Base-by-base conservation (phyloP, 257 asterid species). In the Sherardia arvensis region DNA sequence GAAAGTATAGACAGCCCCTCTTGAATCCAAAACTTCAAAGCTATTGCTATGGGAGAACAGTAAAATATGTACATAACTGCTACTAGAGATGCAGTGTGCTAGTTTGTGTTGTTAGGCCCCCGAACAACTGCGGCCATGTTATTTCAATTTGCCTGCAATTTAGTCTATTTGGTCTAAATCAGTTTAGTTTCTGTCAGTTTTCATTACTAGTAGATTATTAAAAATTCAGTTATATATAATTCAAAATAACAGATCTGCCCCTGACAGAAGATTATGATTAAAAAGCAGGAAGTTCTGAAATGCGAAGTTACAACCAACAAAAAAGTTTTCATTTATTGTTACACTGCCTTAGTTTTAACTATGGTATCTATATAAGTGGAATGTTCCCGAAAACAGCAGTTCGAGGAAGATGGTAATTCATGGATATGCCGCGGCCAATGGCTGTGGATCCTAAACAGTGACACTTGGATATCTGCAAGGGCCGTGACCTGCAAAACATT, bases 381-480 rank as follows among this genome's bases (percentile, higher is more conserved):
- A 53, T 53, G 15, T 22, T 22, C 56, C 23, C 2, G 5, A 53
- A 22, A 53, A 9, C 27, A 53, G 21, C 9, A 53, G 30, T 25
- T 29, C 5, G 61, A 14, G 33, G 36, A 26, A 55, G 59, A 26
- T 33, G 11, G 9, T 9, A 33, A 9, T 10, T 12, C 14, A 3
- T 11, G 47, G 47, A 38, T 27, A 20, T 21, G 27, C 51, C 49
- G 11, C 12, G 33, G 1, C 22, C 22, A 12, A 26, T 15, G 17
- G 17, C 8, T 9, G 10, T 8, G 54, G 15, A 12, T 43, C 29
- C 81, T 70, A 81, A 66, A 83, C 33, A 20, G 73, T 7, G 61
- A 83, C 86, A 65, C 90, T 79, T 33, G 90, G 94, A 62, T 67
- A 79, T 32, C 66, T 47, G 84, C 94, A 85, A 0, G 80, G 69